phyloP scores from a whole-genome alignment of 2,329 filamentous ascomycete species.

The Penicillium sp. region DNA sequence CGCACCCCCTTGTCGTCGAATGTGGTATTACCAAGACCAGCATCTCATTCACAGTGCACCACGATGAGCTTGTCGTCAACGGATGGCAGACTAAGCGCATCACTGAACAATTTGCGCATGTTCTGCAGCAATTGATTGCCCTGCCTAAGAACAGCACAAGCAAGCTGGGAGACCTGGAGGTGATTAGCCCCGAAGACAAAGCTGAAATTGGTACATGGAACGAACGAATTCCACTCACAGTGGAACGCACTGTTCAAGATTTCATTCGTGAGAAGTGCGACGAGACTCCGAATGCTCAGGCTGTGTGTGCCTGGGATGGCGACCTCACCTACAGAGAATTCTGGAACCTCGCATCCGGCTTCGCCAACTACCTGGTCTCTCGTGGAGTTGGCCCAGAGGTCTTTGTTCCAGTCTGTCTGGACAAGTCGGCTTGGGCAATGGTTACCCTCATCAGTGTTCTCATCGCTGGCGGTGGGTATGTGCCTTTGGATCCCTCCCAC shows the following conservation, averaged over 20 bases:
- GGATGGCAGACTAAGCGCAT: constrained; percentile 55
- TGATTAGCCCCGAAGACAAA: constrained; percentile 37
- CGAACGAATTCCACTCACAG: constrained; percentile 19
- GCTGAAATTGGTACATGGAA: constrained; percentile 37
- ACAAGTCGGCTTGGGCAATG: constrained; percentile 38
- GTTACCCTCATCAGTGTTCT: constrained; percentile 36
- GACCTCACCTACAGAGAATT: constrained; percentile 35
- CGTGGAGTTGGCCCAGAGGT: constrained; percentile 36
- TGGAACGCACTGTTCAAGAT: constrained; percentile 36
- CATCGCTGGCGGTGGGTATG: constrained; percentile 37
- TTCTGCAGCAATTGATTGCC: constrained; percentile 37
- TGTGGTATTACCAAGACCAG: constrained; percentile 57
- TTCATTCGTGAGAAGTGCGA: constrained; percentile 30
- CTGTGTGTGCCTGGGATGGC: constrained; percentile 40
- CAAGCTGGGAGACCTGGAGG: constrained; percentile 32
- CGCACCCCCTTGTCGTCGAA: constrained; percentile 65
- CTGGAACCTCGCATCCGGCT: constrained; percentile 30
- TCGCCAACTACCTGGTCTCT: constrained; percentile 32
- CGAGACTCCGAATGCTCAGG: constrained; percentile 30
- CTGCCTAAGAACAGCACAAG: constrained; percentile 21
- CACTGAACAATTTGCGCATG: constrained; percentile 51
- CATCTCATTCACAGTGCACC: constrained; percentile 63
- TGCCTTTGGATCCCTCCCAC: constrained; percentile 38
- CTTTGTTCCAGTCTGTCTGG: constrained; percentile 36
- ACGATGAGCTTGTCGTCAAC: constrained; percentile 61